phyloP scores from a whole-genome alignment of 139 green algal genomes.

The Chlamydomonas asymmetrica region DNA sequence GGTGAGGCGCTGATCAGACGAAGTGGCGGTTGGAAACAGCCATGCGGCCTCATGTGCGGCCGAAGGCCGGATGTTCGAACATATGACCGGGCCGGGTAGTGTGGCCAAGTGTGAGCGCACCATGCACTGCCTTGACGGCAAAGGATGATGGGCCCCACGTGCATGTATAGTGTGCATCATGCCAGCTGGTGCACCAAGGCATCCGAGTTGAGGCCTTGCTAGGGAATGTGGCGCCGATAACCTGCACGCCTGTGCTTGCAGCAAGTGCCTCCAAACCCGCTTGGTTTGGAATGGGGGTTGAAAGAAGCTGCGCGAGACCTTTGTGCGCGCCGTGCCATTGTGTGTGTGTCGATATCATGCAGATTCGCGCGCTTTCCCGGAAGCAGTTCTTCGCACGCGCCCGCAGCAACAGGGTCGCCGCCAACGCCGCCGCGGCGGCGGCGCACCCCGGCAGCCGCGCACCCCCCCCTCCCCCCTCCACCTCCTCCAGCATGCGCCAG shows the following conservation, averaged over 20 bases:
- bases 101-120: background rate
- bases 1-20: too few relatives aligned
- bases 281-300: background rate
- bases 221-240: background rate
- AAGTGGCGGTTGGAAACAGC: background rate
- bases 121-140: too few relatives aligned
- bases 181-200: too few relatives aligned
- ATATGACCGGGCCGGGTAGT: background rate
- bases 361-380: constrained; percentile 69
- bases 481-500: too few relatives aligned
- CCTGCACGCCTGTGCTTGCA: background rate
- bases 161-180: too few relatives aligned
- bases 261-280: background rate
- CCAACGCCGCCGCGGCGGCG: too few relatives aligned
- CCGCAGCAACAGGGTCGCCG: constrained; percentile 67
- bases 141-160: background rate
- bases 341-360: too few relatives aligned
- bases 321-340: background rate
- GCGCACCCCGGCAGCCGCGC: too few relatives aligned
- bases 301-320: background rate
- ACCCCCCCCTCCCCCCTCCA: too few relatives aligned
- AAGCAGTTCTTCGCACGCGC: constrained; percentile 78
- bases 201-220: background rate
- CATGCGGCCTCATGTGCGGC: background rate
- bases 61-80: background rate